Base-by-base conservation (phyloP, 2,329 filamentous ascomycete species). In the Alternaria rosae region DNA sequence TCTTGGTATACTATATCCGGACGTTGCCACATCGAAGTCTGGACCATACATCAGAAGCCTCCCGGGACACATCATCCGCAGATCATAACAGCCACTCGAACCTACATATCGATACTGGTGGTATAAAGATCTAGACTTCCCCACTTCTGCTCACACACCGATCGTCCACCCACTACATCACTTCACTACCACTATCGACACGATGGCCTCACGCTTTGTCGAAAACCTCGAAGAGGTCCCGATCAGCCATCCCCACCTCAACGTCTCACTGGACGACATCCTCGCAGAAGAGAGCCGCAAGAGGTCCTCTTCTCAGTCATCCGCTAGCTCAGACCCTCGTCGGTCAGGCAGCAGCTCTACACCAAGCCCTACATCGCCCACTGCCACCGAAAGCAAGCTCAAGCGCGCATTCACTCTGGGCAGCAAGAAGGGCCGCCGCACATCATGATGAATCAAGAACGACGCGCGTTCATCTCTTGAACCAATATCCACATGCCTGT, bases 231-330 rank as follows among this genome's bases (percentile, higher is more conserved):
- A 79, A 61, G 72, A 76, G 62, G 74, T 76, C 20, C 73, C 75
- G 17, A 77, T 76, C 64, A 76, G 72, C 21, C 76, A 80, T 45
- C 76, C 77, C 28, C 75, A 78, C 50, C 76, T 78, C 66, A 80
- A 80, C 57, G 77, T 80, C 64, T 78, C 73, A 12, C 69, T 80
- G 20, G 76, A 80, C 35, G 77, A 80, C 64, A 78, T 80, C 20
- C 73, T 80, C 25, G 76, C 76, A 43, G 77, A 80, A 58, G 78
- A 78, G 52, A 64, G 70, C 13, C 76, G 76, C 62, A 76, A 75
- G 54, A 67, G 72, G 20, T 78, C 76, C 17, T 69, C 70, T 47
- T 78, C 76, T 17, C 67, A 76, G 25, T 78, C 76, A 7, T 77
- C 76, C 9, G 64, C 64, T 11, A 70, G 68, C 17, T 75, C 72